Conservation (phyloP, 345 rosid genomes). For the Acer saccharum region DNA sequence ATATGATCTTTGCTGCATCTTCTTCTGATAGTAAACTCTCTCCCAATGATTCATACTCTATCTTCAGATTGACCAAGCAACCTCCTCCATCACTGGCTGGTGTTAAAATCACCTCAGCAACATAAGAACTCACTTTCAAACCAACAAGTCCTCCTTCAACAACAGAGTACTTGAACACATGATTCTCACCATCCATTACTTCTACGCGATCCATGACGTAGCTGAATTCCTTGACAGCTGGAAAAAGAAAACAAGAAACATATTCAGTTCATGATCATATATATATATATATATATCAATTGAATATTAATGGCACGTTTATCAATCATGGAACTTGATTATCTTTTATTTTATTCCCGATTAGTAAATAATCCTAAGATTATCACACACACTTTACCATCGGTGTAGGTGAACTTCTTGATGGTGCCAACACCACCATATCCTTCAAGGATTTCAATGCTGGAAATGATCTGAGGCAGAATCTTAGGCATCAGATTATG, state of each 20-base stretch:
- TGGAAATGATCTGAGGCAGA: slow-evolving; percentile 28
- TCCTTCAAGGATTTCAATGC: slow-evolving; percentile 31
- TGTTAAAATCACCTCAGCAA: not conserved
- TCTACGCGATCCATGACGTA: slow-evolving; percentile 1
- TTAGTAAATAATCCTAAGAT: too few species aligned
- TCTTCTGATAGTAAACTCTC: not conserved
- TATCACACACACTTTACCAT: slow-evolving; percentile 10
- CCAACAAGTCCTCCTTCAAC: slow-evolving; percentile 14
- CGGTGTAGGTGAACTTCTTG: slow-evolving; percentile 27
- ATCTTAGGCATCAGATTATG: slow-evolving; percentile 28
- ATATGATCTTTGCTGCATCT: slow-evolving; percentile 1
- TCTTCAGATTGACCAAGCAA: slow-evolving; percentile 13
- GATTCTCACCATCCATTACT: not conserved
- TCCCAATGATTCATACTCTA: slow-evolving; percentile 10
- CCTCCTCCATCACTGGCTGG: slow-evolving; percentile 1
- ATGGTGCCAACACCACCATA: slow-evolving; percentile 42
- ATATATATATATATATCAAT: too few species aligned
- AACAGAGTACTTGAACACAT: slow-evolving; percentile 1
- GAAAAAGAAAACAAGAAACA: not conserved
- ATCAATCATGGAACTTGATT: too few species aligned
- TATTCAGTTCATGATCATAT: too few species aligned
- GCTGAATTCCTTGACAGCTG: not conserved
- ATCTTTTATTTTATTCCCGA: too few species aligned
- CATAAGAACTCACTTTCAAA: slow-evolving; percentile 4
- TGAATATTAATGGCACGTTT: too few species aligned